Conservation (phyloP, 2,329 filamentous ascomycete species). For the Penicillium frequentans region DNA sequence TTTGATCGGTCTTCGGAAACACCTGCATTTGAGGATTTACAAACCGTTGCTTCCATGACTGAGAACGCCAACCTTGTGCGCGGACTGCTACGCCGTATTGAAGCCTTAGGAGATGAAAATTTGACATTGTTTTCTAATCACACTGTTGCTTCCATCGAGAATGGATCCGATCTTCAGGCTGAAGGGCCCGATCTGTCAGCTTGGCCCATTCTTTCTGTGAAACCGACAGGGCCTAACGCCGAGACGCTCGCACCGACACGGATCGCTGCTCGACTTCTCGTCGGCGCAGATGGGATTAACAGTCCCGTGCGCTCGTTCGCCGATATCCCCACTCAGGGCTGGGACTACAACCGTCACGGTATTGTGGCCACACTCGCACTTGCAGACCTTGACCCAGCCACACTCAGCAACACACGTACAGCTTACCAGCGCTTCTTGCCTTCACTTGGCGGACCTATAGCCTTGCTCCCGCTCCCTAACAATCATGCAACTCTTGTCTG, state of each 20-base stretch:
- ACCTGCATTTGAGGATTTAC: constrained; percentile 47
- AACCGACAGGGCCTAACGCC: constrained; percentile 46
- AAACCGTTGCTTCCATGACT: constrained; percentile 89
- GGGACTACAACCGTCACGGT: constrained; percentile 90
- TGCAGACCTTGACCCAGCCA: constrained; percentile 43
- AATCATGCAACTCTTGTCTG: constrained; percentile 85
- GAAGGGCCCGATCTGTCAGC: constrained; percentile 73
- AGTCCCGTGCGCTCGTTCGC: constrained; percentile 90
- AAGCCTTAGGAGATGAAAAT: constrained; percentile 59
- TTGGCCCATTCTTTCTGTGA: constrained; percentile 82
- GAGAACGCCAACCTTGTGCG: constrained; percentile 90
- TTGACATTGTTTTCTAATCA: constrained; percentile 74
- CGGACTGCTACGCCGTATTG: constrained; percentile 70
- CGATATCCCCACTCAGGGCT: constrained; percentile 79
- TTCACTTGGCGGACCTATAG: constrained; percentile 73
- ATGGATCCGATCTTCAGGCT: constrained; percentile 62
- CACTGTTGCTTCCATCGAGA: constrained; percentile 74
- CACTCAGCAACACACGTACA: constrained; percentile 57
- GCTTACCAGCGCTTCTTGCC: constrained; percentile 96
- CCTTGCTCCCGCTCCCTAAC: constrained; percentile 84
- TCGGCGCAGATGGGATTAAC: constrained; percentile 93
- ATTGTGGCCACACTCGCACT: constrained; percentile 86
- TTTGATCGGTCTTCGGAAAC: constrained; percentile 70
- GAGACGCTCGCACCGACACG: constrained; percentile 43
- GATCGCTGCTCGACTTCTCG: constrained; percentile 77